These are phyloP conservation scores for Wickerhamomyces sydowiorum DNA, from an alignment of 805 yeast species.

Conservation along the genomic window DNA sequence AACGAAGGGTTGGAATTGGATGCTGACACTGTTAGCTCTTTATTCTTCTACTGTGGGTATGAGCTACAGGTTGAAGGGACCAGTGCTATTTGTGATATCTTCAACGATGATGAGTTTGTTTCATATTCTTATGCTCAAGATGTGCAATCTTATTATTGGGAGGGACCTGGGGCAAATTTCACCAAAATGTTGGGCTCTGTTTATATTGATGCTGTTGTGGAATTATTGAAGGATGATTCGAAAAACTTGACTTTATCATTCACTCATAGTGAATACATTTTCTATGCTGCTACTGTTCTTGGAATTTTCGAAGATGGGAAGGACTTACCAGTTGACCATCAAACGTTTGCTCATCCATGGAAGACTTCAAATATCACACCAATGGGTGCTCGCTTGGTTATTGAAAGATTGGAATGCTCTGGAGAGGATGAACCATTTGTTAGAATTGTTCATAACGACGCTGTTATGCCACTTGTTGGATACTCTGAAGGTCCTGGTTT, in stretches of 20 bases:
- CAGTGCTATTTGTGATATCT: constrained; percentile 24
- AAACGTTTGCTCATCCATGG: constrained; percentile 41
- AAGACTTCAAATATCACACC: constrained; percentile 41
- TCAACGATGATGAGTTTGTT: constrained; percentile 44
- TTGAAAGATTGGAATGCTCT: constrained; percentile 39
- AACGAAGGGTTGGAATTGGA: constrained; percentile 37
- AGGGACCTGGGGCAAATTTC: constrained; percentile 43
- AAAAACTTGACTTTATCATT: constrained; percentile 39
- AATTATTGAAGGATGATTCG: constrained; percentile 34
- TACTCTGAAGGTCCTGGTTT: constrained; percentile 44
- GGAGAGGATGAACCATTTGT: constrained; percentile 28
- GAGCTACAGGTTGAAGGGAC: constrained; percentile 42
- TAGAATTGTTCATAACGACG: constrained; percentile 42
- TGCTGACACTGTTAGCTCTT: constrained; percentile 31
- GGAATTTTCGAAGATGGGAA: constrained; percentile 33
- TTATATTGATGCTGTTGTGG: constrained; percentile 42
- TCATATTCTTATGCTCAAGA: constrained; percentile 37
- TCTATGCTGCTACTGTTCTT: constrained; percentile 39
- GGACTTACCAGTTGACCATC: constrained; percentile 33
- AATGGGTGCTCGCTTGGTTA: constrained; percentile 43
- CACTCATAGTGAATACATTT: constrained; percentile 52
- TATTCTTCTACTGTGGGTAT: constrained; percentile 43
- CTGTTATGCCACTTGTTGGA: constrained; percentile 38
- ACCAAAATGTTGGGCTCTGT: constrained; percentile 37
- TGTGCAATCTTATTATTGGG: constrained; percentile 36